Conservation (phyloP, 179 eudicot species). For the Kewa caespitosa region DNA sequence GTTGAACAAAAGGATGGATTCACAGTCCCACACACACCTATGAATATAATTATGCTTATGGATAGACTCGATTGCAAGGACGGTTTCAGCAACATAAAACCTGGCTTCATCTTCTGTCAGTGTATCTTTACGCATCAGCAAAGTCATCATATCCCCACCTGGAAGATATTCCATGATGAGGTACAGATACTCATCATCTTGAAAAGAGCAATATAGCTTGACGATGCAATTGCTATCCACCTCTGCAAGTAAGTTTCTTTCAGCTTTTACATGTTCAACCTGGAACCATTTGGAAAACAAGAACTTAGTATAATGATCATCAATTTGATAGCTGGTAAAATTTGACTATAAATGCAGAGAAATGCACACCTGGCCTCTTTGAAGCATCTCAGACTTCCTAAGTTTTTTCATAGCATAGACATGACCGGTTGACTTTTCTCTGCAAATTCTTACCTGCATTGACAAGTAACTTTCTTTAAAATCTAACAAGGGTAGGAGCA, state of each 20-base stretch:
- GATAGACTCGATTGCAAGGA: slow-evolving; percentile 79
- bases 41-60: slow-evolving; percentile 84
- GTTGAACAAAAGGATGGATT: background rate
- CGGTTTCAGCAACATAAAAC: slow-evolving; percentile 84
- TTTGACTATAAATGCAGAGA: slow-evolving; percentile 7
- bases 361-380: slow-evolving; percentile 25
- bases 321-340: background rate
- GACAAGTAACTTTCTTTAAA: slow-evolving; percentile 79
- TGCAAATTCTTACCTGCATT: slow-evolving; percentile 32
- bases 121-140: slow-evolving; percentile 85
- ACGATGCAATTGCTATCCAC: slow-evolving; percentile 93
- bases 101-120: slow-evolving; percentile 84
- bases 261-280: slow-evolving; percentile 95
- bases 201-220: slow-evolving; percentile 87
- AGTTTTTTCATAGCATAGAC: slow-evolving; percentile 35
- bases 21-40: slow-evolving; percentile 45
- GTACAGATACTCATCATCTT: slow-evolving; percentile 85
- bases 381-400: slow-evolving; percentile 33
- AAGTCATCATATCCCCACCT: slow-evolving; percentile 94
- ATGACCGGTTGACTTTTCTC: slow-evolving; percentile 27
- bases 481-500: slow-evolving; percentile 30
- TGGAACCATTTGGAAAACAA: slow-evolving; percentile 21
- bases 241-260: slow-evolving; percentile 85
- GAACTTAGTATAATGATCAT: slow-evolving; percentile 19
- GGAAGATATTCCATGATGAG: slow-evolving; percentile 88